Evolutionary conservation across 78 protist species (phyloP).

Genomic region (Pigoraptor vietnamica): DNA sequence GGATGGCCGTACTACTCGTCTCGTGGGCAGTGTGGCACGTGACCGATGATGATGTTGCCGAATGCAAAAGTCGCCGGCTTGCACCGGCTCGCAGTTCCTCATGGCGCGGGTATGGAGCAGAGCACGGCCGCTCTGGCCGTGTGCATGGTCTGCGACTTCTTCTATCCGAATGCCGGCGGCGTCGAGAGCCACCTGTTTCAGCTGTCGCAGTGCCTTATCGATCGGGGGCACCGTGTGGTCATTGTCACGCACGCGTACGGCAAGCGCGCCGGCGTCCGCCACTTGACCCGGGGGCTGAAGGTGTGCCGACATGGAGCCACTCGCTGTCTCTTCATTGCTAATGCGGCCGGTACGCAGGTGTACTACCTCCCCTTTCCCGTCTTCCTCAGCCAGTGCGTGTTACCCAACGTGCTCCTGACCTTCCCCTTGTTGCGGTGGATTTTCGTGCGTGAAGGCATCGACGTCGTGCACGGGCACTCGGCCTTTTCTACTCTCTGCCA

Average conservation of each 20-base stretch:
- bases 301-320: too few species aligned
- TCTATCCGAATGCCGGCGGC: conserved; percentile 95
- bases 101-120: too few species aligned
- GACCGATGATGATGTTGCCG: too few species aligned
- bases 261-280: conserved; percentile 78
- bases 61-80: too few species aligned
- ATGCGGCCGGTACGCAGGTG: neutral
- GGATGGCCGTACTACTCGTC: too few species aligned
- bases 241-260: conserved; percentile 84
- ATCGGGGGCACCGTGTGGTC: conserved; percentile 77
- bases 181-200: conserved; percentile 89
- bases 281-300: conserved; percentile 81
- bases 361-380: neutral
- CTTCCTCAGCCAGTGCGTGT: conserved; percentile 17
- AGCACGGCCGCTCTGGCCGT: neutral
- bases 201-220: conserved; percentile 74
- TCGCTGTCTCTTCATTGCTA: conserved; percentile 57
- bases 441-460: conserved; percentile 75
- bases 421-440: conserved; percentile 78
- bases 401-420: conserved; percentile 72
- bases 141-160: conserved; percentile 90
- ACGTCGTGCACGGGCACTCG: conserved; percentile 94
- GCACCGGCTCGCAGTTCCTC: too few species aligned
- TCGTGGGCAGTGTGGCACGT: too few species aligned
- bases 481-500: conserved; percentile 87